phyloP scores from a whole-genome alignment of 1,139 yeast species.

The Debaryomyces udenii region DNA sequence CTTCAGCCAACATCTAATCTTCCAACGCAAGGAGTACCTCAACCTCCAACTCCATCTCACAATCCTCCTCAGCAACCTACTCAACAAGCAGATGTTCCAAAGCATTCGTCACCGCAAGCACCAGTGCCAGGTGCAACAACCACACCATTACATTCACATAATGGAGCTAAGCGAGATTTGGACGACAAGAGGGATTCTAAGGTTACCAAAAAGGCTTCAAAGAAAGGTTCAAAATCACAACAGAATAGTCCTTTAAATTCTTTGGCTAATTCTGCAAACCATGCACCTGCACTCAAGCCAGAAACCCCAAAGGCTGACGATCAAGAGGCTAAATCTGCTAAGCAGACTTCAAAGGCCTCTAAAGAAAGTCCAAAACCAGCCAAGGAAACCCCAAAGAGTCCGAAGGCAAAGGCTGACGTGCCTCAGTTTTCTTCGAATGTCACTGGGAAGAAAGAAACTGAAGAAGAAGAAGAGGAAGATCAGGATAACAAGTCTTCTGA shows the following conservation, averaged over 20 bases:
- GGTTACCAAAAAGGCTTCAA: constrained; percentile 14
- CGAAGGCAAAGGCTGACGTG: constrained; percentile 12
- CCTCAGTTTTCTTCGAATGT: constrained; percentile 30
- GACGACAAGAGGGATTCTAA: constrained; percentile 37
- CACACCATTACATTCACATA: constrained; percentile 12
- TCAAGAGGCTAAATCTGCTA: constrained; percentile 1
- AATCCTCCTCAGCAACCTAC: constrained; percentile 12
- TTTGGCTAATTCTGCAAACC: constrained; percentile 17
- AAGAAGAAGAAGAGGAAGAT: constrained; percentile 44
- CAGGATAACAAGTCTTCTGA: constrained; percentile 27
- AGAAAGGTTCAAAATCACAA: constrained; percentile 21
- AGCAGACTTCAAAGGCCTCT: constrained; percentile 15
- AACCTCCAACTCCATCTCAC: constrained; percentile 13
- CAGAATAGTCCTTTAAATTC: constrained; percentile 19
- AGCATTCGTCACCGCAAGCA: constrained; percentile 12
- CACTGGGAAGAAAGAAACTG: constrained; percentile 33
- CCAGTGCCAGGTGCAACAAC: constrained; percentile 6
- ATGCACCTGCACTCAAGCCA: not conserved
- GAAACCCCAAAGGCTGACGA: constrained; percentile 5
- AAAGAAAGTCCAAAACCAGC: constrained; percentile 14
- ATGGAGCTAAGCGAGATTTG: constrained; percentile 37
- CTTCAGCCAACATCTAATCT: constrained; percentile 11
- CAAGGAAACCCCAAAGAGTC: constrained; percentile 12
- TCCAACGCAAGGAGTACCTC: constrained; percentile 13
- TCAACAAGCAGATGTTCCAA: constrained; percentile 11